phyloP scores from a whole-genome alignment of 148 eudicot species.

The Cornus suecica region DNA sequence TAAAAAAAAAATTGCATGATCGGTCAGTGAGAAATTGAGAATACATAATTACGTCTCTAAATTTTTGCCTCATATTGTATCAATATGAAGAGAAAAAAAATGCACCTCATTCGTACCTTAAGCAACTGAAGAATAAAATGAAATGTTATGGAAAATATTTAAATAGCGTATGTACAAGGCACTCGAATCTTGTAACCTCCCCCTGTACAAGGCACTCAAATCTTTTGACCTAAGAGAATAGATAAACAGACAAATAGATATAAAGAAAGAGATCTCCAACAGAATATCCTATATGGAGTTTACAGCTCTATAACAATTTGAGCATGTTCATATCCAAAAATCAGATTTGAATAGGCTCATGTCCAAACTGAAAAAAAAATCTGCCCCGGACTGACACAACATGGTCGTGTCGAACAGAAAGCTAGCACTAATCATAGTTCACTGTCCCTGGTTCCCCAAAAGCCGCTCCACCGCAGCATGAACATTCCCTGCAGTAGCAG shows the following conservation, averaged over 20 bases:
- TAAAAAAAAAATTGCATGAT: no score
- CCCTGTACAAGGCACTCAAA: not conserved
- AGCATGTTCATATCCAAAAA: not conserved
- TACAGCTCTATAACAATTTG: not conserved
- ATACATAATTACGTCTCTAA: no score
- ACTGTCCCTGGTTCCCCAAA: constrained; percentile 73
- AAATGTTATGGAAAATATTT: not conserved
- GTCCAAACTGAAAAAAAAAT: not conserved
- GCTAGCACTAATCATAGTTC: constrained; percentile 1
- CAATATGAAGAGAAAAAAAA: no score
- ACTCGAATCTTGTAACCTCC: not conserved
- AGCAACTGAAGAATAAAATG: not conserved
- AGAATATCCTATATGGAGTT: constrained; percentile 5
- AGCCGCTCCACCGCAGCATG: constrained; percentile 94
- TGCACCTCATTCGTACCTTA: not conserved
- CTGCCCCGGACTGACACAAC: constrained; percentile 1
- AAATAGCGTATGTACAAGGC: not conserved
- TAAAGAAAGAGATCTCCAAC: no score
- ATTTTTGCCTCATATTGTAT: no score
- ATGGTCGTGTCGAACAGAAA: constrained; percentile 22
- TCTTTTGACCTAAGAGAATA: not conserved
- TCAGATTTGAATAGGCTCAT: not conserved
- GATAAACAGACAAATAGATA: no score
- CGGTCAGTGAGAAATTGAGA: no score
- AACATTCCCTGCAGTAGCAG: constrained; percentile 85